These are phyloP conservation scores for Dioscorea zingiberensis DNA, from an alignment of 106 monocot genomes.

Conservation along the genomic window DNA sequence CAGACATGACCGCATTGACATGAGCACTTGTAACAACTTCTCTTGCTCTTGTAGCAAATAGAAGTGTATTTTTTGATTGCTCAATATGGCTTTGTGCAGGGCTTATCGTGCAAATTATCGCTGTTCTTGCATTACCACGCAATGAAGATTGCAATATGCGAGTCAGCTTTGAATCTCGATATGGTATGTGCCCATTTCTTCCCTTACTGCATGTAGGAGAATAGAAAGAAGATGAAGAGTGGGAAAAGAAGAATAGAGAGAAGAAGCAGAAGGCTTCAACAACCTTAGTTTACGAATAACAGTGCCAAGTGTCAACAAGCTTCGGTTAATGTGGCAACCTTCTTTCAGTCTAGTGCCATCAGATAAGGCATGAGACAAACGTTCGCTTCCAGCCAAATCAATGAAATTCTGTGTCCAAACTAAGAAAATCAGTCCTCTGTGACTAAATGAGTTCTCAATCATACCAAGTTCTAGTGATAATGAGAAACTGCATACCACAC, in stretches of 20 bases:
- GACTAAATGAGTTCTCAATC: too few species aligned
- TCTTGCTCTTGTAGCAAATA: slow-evolving; percentile 71
- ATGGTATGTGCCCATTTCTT: slow-evolving; percentile 67
- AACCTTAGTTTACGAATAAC: slow-evolving; percentile 80
- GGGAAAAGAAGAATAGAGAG: too few species aligned
- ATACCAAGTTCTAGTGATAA: too few species aligned
- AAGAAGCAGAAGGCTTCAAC: background rate
- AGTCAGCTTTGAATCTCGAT: slow-evolving; percentile 80
- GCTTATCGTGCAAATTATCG: slow-evolving; percentile 82
- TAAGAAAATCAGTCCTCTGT: too few species aligned
- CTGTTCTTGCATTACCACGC: slow-evolving; percentile 70
- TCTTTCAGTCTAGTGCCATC: slow-evolving; percentile 67
- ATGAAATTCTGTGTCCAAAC: slow-evolving; percentile 49
- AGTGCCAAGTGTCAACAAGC: slow-evolving; percentile 64
- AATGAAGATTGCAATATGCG: slow-evolving; percentile 59
- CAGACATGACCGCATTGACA: slow-evolving; percentile 84
- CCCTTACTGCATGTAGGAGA: slow-evolving; percentile 28
- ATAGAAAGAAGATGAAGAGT: too few species aligned
- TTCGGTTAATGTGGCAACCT: slow-evolving; percentile 77
- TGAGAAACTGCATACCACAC: slow-evolving; percentile 37
- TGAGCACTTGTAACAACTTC: slow-evolving; percentile 54
- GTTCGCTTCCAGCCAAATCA: slow-evolving; percentile 76
- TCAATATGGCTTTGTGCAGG: slow-evolving; percentile 73
- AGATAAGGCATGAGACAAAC: slow-evolving; percentile 57
- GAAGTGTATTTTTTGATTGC: slow-evolving; percentile 60